Base-by-base conservation (phyloP, 306 rosid species). In the Abrus pulchellus region DNA sequence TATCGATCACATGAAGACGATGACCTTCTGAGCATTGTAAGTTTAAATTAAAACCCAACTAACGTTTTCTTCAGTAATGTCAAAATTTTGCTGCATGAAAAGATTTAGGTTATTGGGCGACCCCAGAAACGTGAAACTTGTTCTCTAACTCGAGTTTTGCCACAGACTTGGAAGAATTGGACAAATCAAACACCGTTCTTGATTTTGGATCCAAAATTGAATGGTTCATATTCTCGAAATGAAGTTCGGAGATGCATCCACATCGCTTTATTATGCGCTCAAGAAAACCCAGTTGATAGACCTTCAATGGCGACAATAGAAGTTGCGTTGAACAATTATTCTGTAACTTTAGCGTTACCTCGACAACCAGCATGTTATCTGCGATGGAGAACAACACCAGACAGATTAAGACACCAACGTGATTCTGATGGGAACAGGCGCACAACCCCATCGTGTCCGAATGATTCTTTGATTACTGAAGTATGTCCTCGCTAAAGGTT, bases 111-210 rank as follows among this genome's bases (percentile, higher is more conserved):
- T 59, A 11, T 6, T 36, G 13, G 50, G 62, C 43, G 34, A 8
- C 6, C 53, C 54, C 5, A 80, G 8, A 20, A 54, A 30, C 72
- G 6, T 41, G 3, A 44, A 33, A 14, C 29, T 5, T 75, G 55
- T 40, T 8, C 3, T 14, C 55, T 80, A 7, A 29, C 27, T 29
- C 10, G 3, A 45, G 20, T 63, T 8, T 62, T 52, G 32, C 4
- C 4, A 34, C 82, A 85, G 88, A 85, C 85, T 7, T 85, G 88
- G 88, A 54, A 64, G 9, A 74, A 20, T 5, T 85, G 85, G 88
- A 50, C 20, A 1, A 7, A 70, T 9, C 63, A 38, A 33, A 75
- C 85, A 45, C 68, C 88, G 5, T 33, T 70, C 59, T 60, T 54
- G 29, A 44, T 80, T 7, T 28, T 85, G 60, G 88, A 80, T 41